Evolutionary conservation across 192 early-diverging fungal genomes (phyloP).

Genomic region (Ramicandelaber brevisporus): DNA sequence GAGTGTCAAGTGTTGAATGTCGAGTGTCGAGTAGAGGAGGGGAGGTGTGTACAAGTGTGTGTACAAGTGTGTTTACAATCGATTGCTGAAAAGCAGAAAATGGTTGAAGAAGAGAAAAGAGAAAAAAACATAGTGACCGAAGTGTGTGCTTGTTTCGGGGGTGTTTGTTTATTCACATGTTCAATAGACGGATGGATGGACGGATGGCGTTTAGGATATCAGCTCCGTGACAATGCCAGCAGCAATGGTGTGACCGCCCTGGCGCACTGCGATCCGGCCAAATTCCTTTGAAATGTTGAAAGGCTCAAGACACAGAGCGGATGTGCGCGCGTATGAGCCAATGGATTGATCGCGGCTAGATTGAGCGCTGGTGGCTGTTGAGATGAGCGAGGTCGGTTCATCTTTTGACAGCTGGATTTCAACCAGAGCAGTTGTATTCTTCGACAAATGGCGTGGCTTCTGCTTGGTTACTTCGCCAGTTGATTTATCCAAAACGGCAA

Average conservation of each 20-base stretch:
- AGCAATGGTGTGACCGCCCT: constrained; percentile 62
- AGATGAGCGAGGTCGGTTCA: neutral
- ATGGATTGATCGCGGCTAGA: constrained; percentile 21
- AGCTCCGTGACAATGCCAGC: constrained; percentile 60
- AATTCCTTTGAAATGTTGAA: constrained; percentile 70
- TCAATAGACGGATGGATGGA: too few species aligned
- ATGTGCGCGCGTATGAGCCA: constrained; percentile 35
- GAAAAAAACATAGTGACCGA: too few species aligned
- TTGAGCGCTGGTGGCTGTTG: neutral
- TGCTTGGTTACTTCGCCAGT: constrained; percentile 68
- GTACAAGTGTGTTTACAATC: too few species aligned
- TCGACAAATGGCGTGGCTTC: constrained; percentile 30
- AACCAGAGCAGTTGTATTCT: neutral
- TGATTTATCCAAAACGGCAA: constrained; percentile 47
- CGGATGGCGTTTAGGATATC: too few species aligned
- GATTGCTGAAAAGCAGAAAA: too few species aligned
- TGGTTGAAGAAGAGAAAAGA: too few species aligned
- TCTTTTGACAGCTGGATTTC: neutral
- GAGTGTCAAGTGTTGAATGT: too few species aligned
- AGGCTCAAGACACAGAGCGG: constrained; percentile 64
- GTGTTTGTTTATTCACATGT: too few species aligned
- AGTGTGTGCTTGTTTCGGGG: too few species aligned
- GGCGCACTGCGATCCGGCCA: constrained; percentile 68
- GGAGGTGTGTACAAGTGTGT: too few species aligned
- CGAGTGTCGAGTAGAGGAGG: too few species aligned